Conservation (phyloP, 768 basidiomycete genomes). For the Lactarius tabidus region DNA sequence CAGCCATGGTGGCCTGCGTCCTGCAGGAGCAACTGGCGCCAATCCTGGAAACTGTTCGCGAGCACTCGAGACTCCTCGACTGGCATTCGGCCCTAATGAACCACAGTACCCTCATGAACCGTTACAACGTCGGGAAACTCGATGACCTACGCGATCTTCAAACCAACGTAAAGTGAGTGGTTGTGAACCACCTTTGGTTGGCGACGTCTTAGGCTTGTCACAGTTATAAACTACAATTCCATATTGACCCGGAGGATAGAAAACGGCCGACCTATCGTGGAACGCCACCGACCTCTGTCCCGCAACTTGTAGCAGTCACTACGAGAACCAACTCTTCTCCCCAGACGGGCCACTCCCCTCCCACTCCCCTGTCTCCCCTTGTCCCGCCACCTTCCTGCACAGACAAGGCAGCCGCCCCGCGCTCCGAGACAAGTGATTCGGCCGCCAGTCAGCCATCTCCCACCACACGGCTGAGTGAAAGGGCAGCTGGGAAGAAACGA, state of each 20-base stretch:
- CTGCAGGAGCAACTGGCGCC: constrained; percentile 17
- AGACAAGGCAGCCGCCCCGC: background rate
- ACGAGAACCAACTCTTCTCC: background rate
- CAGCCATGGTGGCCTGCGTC: background rate
- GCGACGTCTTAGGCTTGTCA: background rate
- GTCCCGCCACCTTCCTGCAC: background rate
- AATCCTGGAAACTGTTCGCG: constrained; percentile 10
- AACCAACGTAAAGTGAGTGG: constrained; percentile 11
- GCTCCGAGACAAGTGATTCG: background rate
- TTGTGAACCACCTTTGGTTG: background rate
- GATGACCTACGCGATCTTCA: constrained; percentile 20
- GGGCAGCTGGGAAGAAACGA: constrained; percentile 16
- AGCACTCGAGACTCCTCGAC: constrained; percentile 16
- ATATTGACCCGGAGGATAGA: constrained; percentile 5
- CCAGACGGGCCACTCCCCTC: background rate
- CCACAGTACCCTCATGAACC: constrained; percentile 13
- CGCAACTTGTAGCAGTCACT: background rate
- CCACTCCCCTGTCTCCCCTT: background rate
- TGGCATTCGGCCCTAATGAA: constrained; percentile 15
- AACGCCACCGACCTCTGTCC: no score
- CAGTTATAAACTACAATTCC: constrained; percentile 13
- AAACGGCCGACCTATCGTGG: background rate
- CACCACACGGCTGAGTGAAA: background rate
- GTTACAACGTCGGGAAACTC: constrained; percentile 21
- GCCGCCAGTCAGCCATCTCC: background rate